Evolutionary conservation across 2,329 filamentous ascomycete species (phyloP).

Genomic region (Aspergillus sp.): DNA sequence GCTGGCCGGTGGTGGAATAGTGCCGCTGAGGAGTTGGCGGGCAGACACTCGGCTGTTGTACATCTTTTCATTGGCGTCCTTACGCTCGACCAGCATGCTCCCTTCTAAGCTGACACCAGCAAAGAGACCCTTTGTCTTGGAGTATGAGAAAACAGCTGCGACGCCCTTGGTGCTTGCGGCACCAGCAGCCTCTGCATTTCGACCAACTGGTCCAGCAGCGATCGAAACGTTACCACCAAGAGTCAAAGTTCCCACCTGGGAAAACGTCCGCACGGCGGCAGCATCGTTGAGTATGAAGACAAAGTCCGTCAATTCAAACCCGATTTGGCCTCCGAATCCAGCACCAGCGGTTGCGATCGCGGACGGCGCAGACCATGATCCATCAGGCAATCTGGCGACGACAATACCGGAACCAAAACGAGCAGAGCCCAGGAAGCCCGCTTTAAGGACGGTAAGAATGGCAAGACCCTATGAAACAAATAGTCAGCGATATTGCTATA

Average conservation of each 20-base stretch:
- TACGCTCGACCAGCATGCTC: conserved; percentile 87
- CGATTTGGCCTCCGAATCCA: conserved; percentile 56
- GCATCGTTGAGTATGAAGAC: conserved; percentile 98
- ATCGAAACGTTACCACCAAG: conserved; percentile 96
- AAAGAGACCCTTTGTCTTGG: conserved; percentile 96
- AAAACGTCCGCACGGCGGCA: conserved; percentile 88
- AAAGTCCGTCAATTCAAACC: conserved; percentile 65
- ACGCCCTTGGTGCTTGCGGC: conserved; percentile 88
- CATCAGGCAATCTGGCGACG: conserved; percentile 54
- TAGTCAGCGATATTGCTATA: conserved; percentile 15
- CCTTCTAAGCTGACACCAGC: conserved; percentile 95
- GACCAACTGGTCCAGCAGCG: conserved; percentile 88
- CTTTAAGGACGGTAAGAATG: conserved; percentile 55
- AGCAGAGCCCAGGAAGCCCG: conserved; percentile 55
- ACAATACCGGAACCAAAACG: conserved; percentile 56
- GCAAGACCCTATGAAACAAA: conserved; percentile 49
- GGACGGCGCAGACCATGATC: conserved; percentile 55
- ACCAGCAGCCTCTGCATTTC: conserved; percentile 94
- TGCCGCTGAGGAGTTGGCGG: conserved; percentile 77
- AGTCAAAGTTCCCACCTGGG: conserved; percentile 87
- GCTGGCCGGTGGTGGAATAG: conserved; percentile 75
- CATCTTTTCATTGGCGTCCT: conserved; percentile 95
- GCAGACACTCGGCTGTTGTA: conserved; percentile 85
- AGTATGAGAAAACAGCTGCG: conserved; percentile 93
- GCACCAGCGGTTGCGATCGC: conserved; percentile 55